Base-by-base conservation (phyloP, 2,329 filamentous ascomycete genomes). In the Paracoccidioides brasiliensis region DNA sequence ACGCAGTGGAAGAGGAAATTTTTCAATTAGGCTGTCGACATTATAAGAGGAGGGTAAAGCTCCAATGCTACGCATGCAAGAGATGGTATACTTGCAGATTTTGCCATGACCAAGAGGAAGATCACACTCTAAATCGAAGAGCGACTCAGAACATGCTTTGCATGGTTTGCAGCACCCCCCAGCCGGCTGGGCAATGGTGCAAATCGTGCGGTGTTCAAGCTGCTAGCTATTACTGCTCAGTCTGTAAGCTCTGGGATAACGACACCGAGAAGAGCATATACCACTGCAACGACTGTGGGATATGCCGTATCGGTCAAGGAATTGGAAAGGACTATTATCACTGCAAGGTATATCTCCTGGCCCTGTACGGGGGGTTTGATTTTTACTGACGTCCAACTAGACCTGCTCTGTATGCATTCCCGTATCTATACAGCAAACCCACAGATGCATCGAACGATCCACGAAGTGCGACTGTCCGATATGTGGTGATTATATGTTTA, bases 201-300 rank as follows among this genome's bases (percentile, higher is more conserved):
- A 76, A 79, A 52, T 78, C 81, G 55, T 98, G 93, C 67, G 85
- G 84, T 15, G 82, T 83, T 62, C 80, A 83, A 56, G 82, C 88
- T 5, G 90, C 91, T 10, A 86, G 86, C 65, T 97, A 97, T 70
- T 98, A 94, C 68, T 98, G 93, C 72, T 80, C 83, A 54, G 86
- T 93, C 55, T 98, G 93, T 77, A 96, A 96, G 72, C 78, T 98
- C 1, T 98, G 93, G 93, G 91, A 97, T 66, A 90, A 97, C 65
- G 88, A 96, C 62, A 81, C 83, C 55, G 84, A 83, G 61, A 96
- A 94, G 69, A 86, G 85, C 61, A 95, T 97, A 56, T 98, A 98
- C 67, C 93, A 98, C 68, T 98, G 93, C 70, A 81, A 84, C 65
- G 93, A 97, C 65, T 98, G 93, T 70, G 93, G 93, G 4, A 95